phyloP scores from a whole-genome alignment of 1,139 yeast species.

The Petasospora fabianii region DNA sequence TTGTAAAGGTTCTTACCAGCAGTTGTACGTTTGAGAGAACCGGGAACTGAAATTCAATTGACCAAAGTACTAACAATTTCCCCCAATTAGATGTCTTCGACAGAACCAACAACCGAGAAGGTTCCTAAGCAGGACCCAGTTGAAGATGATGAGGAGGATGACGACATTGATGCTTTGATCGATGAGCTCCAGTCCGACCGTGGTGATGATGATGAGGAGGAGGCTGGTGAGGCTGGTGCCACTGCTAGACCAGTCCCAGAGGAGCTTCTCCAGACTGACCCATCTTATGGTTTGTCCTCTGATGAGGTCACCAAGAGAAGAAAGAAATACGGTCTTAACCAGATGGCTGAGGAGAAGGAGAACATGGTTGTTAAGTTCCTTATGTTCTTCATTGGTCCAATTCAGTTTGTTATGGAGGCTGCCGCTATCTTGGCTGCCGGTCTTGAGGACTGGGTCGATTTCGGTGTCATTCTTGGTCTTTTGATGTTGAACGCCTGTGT shows the following conservation, averaged over 20 bases:
- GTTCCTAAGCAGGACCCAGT: constrained; percentile 30
- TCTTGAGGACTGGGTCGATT: constrained; percentile 98
- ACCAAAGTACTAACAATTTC: constrained; percentile 6
- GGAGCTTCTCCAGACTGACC: constrained; percentile 84
- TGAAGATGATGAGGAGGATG: constrained; percentile 63
- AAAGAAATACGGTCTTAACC: constrained; percentile 91
- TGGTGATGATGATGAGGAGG: constrained; percentile 49
- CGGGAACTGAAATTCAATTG: not conserved
- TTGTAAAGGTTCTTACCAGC: too few species aligned
- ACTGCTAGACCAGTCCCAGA: constrained; percentile 74
- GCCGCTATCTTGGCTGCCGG: constrained; percentile 98
- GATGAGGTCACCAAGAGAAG: constrained; percentile 85
- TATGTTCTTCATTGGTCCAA: constrained; percentile 95
- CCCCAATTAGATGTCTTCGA: constrained; percentile 25
- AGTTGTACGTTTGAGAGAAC: too few species aligned
- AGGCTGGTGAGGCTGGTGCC: constrained; percentile 38
- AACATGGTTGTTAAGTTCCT: constrained; percentile 78
- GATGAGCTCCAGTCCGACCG: constrained; percentile 84
- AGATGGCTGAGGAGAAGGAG: constrained; percentile 92
- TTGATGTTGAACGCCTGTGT: constrained; percentile 86
- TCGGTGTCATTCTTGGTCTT: constrained; percentile 94
- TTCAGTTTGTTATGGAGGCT: constrained; percentile 98
- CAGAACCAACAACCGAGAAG: constrained; percentile 40
- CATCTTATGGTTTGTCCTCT: constrained; percentile 69
- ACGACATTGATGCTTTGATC: constrained; percentile 85